phyloP scores from a whole-genome alignment of 495 filamentous ascomycete genomes.

The Trypethelium eluteriae region DNA sequence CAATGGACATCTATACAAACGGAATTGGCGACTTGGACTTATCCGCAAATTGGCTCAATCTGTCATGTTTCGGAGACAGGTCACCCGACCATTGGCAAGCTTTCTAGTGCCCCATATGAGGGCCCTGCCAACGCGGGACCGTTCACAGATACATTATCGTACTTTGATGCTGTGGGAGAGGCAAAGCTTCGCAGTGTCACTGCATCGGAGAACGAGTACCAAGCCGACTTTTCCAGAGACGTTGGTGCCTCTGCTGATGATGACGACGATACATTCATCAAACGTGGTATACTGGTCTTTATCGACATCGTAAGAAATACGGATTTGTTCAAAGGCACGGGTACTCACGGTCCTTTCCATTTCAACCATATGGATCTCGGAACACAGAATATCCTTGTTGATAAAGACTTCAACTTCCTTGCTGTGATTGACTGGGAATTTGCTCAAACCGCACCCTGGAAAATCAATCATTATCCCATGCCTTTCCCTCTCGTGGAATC shows the following conservation, averaged over 20 bases:
- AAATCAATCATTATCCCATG: slow-evolving; percentile 31
- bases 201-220: neutral
- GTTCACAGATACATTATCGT: neutral
- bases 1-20: slow-evolving; percentile 28
- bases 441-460: slow-evolving; percentile 22
- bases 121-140: slow-evolving; percentile 5
- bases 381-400: slow-evolving; percentile 32
- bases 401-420: slow-evolving; percentile 27
- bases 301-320: slow-evolving; percentile 22
- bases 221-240: neutral
- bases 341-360: slow-evolving; percentile 20
- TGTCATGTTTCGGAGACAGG: neutral
- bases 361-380: slow-evolving; percentile 32
- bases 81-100: slow-evolving; percentile 12
- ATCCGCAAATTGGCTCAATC: slow-evolving; percentile 13
- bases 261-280: slow-evolving; percentile 2
- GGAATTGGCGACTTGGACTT: slow-evolving; percentile 10
- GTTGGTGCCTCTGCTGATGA: neutral
- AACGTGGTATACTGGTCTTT: slow-evolving; percentile 20
- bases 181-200: neutral
- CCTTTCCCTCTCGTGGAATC: slow-evolving; percentile 24
- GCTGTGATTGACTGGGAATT: slow-evolving; percentile 33
- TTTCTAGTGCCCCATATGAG: slow-evolving; percentile 10
- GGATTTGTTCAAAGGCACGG: slow-evolving; percentile 21
- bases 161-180: slow-evolving; percentile 7